Evolutionary conservation across 2,329 filamentous ascomycete species (phyloP), one percentile per base, ranked within the genome.

Genomic region (Phyllosticta citriasiana): DNA sequence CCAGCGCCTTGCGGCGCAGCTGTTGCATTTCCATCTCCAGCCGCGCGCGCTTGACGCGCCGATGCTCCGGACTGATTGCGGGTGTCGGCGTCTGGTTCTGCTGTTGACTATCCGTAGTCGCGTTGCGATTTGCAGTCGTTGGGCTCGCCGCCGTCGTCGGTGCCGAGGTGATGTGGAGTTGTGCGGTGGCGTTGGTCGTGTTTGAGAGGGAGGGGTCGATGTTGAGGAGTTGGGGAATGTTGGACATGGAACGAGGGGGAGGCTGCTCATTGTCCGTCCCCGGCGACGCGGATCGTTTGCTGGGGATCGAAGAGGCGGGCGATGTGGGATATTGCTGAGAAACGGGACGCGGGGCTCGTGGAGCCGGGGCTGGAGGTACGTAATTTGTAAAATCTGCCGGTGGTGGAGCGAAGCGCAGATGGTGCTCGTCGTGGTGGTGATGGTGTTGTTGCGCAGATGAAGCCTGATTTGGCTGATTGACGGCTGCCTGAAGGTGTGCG

Each of bases 1-100:
- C 50, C 59, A 61, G 14, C 47, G 56, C 59, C 16, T 61, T 61
- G 22, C 51, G 55, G 16, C 56, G 40, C 47, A 61, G 7, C 27
- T 61, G 54, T 22, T 57, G 54, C 59, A 61, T 61, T n/a, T 61
- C 59, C 19, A 61, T 26, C 33, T 61, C 59, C 47, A 61, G 47
- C 19, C 52, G 51, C 47, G 51, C 51, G 19, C 59, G 50, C 54
- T 61, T 61, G 3, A 50, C 59, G 22, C 54, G 53, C 22, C 59
- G 54, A n/a, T 61, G 59, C 27, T 61, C 59, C n/a, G 59, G 59
- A 30, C 59, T 61, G 40, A 61, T 61, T 6, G 55, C 53, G 9
- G 59, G 59, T 4, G 54, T 61, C 4, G 54, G 59, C 22, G 59
- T 54, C 27, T 57, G 30, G 9, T 35, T 61, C 9, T 25, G 50